phyloP scores from a whole-genome alignment of 176 grass and related monocot species.

The Musa troglodytarum region DNA sequence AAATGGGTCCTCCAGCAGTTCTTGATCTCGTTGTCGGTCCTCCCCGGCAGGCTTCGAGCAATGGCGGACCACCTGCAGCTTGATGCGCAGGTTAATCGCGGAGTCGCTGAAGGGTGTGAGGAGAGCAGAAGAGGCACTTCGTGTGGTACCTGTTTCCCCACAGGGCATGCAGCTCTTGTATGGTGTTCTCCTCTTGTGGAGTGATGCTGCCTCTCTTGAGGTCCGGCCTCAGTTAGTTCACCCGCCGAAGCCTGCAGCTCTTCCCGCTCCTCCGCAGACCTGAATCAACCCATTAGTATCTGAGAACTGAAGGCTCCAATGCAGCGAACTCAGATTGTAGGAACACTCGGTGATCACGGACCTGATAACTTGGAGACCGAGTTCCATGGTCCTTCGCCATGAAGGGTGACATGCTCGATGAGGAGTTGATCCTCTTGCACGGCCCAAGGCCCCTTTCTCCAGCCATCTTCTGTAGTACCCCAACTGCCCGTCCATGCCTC shows the following conservation, averaged over 20 bases:
- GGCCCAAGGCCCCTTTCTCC: constrained; percentile 94
- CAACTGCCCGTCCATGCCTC: constrained; percentile 43
- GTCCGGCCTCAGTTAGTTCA: constrained; percentile 20
- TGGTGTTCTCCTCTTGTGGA: constrained; percentile 5
- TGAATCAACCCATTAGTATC: not conserved
- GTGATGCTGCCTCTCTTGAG: constrained; percentile 15
- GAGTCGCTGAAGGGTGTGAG: not conserved
- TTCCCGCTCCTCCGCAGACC: constrained; percentile 9
- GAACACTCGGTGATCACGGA: not conserved
- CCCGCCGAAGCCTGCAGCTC: constrained; percentile 18
- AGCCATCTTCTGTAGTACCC: constrained; percentile 51
- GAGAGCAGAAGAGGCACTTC: not conserved
- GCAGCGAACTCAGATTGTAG: too few species aligned
- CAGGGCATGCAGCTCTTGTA: constrained; percentile 6
- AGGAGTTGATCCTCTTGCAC: constrained; percentile 72
- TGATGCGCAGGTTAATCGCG: not conserved
- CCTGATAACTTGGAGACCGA: constrained; percentile 71
- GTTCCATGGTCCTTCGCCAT: constrained; percentile 89
- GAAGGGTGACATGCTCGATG: constrained; percentile 58
- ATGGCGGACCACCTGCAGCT: constrained; percentile 72
- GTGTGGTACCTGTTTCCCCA: constrained; percentile 11
- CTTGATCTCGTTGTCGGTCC: constrained; percentile 99
- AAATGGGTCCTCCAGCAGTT: constrained; percentile 96
- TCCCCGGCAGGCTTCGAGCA: constrained; percentile 69
- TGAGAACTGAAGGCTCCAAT: too few species aligned